phyloP scores from a whole-genome alignment of 2,329 filamentous ascomycete genomes.

The Zymoseptoria pseudotritici region DNA sequence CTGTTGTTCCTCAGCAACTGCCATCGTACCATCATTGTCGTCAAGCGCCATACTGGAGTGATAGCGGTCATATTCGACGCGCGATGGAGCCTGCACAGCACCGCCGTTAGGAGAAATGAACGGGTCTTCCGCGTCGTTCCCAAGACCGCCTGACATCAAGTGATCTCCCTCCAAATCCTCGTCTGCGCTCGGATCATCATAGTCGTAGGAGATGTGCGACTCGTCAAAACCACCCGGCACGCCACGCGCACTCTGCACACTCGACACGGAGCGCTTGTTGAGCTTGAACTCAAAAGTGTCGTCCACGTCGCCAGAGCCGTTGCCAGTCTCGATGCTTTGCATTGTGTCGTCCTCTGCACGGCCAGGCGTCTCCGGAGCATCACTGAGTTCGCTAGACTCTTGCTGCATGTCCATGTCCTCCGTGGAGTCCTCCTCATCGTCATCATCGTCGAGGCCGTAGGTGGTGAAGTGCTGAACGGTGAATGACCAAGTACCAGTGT shows the following conservation, averaged over 20 bases:
- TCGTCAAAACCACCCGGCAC: constrained; percentile 78
- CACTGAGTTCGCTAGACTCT: constrained; percentile 35
- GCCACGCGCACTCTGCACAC: constrained; percentile 29
- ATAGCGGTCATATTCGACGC: constrained; percentile 22
- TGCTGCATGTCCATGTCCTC: constrained; percentile 56
- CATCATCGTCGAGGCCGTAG: constrained; percentile 72
- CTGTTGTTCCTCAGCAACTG: constrained; percentile 52
- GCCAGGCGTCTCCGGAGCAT: constrained; percentile 21
- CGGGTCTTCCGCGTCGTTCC: constrained; percentile 17
- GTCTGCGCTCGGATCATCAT: constrained; percentile 39
- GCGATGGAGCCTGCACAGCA: constrained; percentile 24
- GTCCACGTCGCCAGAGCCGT: constrained; percentile 28
- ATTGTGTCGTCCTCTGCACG: constrained; percentile 19
- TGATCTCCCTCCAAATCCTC: constrained; percentile 38
- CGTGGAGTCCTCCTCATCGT: constrained; percentile 53
- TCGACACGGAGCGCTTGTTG: constrained; percentile 37
- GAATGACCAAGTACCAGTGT: constrained; percentile 84
- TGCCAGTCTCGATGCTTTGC: constrained; percentile 21
- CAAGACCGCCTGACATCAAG: constrained; percentile 23
- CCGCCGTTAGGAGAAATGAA: constrained; percentile 21
- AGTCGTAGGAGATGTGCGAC: constrained; percentile 36
- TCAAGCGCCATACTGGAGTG: constrained; percentile 26
- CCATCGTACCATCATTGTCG: constrained; percentile 36
- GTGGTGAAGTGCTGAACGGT: constrained; percentile 94
- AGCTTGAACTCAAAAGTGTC: constrained; percentile 51